These are phyloP conservation scores for Nicotiana sylvestris DNA, from an alignment of 257 asterid genomes.

Conservation along the genomic window DNA sequence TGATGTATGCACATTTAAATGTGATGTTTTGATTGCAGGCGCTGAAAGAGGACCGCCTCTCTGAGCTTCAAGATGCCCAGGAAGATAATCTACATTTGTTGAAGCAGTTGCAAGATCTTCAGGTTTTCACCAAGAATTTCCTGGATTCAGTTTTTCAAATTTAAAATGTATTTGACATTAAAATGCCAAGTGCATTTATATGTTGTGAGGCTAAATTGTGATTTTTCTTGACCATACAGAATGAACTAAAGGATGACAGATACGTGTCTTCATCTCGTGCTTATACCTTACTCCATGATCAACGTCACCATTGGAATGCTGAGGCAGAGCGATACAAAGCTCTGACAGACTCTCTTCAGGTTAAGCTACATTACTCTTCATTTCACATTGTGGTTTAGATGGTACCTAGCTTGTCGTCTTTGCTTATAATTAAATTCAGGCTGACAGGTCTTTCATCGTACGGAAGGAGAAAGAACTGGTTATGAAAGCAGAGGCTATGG, in stretches of 20 bases:
- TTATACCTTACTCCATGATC: slow-evolving; percentile 73
- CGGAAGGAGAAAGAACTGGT: slow-evolving; percentile 81
- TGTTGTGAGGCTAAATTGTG: slow-evolving; percentile 4
- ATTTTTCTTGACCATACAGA: slow-evolving; percentile 37
- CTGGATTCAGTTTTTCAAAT: background rate
- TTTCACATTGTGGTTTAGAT: background rate
- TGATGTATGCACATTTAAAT: slow-evolving; percentile 10
- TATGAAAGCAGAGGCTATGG: slow-evolving; percentile 60
- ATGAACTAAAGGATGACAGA: slow-evolving; percentile 75
- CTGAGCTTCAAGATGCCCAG: slow-evolving; percentile 84
- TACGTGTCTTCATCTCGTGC: slow-evolving; percentile 69
- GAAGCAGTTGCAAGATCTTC: slow-evolving; percentile 89
- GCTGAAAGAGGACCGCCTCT: slow-evolving; percentile 76
- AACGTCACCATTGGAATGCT: slow-evolving; percentile 80
- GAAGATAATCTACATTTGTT: slow-evolving; percentile 70
- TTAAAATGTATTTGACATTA: background rate
- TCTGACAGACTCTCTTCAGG: slow-evolving; percentile 75
- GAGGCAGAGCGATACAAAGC: slow-evolving; percentile 78
- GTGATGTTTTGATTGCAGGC: slow-evolving; percentile 42
- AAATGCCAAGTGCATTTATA: background rate
- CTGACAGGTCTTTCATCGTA: slow-evolving; percentile 68
- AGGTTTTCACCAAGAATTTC: slow-evolving; percentile 44
- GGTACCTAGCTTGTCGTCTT: slow-evolving; percentile 18
- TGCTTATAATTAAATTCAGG: slow-evolving; percentile 51
- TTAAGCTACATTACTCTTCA: slow-evolving; percentile 30